Evolutionary conservation across 2,329 filamentous ascomycete genomes (phyloP).

Genomic region (Fusarium sublunatum): DNA sequence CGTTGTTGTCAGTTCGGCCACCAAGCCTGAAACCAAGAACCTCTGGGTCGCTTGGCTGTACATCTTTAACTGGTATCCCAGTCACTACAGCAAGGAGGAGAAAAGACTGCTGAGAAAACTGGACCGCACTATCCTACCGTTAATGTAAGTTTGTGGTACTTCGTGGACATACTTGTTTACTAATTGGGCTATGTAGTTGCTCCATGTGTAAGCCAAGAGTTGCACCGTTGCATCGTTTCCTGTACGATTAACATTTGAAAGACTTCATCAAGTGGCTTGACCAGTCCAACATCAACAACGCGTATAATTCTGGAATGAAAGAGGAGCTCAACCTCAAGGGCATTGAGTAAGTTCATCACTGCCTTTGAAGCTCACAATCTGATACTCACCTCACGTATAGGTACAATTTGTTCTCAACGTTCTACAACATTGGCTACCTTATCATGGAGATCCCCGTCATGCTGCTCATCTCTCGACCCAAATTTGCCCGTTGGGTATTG

Average conservation of each 20-base stretch:
- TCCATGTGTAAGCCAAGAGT: slow-evolving; percentile 18
- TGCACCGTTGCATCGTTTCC: not conserved
- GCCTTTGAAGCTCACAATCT: not conserved
- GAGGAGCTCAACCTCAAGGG: slow-evolving; percentile 50
- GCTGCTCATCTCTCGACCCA: slow-evolving; percentile 43
- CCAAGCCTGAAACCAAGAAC: slow-evolving; percentile 26
- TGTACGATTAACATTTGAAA: slow-evolving; percentile 1
- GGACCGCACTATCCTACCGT: slow-evolving; percentile 47
- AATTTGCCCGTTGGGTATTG: slow-evolving; percentile 27
- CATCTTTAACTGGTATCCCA: slow-evolving; percentile 48
- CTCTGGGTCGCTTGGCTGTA: slow-evolving; percentile 39
- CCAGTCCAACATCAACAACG: slow-evolving; percentile 49
- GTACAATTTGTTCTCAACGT: slow-evolving; percentile 43
- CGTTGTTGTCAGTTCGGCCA: slow-evolving; percentile 44
- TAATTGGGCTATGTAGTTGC: slow-evolving; percentile 8
- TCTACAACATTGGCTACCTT: slow-evolving; percentile 47
- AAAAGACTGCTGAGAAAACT: slow-evolving; percentile 44
- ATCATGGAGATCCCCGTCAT: slow-evolving; percentile 44
- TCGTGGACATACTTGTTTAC: not conserved
- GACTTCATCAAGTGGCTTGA: slow-evolving; percentile 51
- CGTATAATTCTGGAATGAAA: slow-evolving; percentile 56
- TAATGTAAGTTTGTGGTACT: slow-evolving; percentile 40
- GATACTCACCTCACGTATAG: not conserved
- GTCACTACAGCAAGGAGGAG: slow-evolving; percentile 48
- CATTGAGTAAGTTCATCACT: slow-evolving; percentile 42